Percentiles rank a stretch among this genome's conserved stretches.
Conservation (phyloP, 805 yeast genomes). For the Yarrowia sp. region DNA sequence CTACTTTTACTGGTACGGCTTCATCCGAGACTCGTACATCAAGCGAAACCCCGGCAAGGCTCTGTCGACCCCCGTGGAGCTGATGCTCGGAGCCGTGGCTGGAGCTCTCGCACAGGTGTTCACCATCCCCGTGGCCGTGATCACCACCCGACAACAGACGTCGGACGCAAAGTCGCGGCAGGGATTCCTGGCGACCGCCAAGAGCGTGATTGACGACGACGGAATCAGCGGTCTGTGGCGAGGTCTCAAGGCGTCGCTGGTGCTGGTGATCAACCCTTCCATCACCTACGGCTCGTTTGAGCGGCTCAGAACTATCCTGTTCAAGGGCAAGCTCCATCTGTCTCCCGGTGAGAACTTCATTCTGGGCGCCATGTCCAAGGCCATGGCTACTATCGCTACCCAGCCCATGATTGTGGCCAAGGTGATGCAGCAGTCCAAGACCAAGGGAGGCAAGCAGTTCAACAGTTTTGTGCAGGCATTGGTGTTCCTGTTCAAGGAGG, state of each 20-base stretch:
- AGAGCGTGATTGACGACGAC: conserved; percentile 64
- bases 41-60: conserved; percentile 49
- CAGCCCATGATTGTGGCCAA: conserved; percentile 87
- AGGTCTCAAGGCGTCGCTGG: conserved; percentile 80
- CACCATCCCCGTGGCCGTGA: conserved; percentile 80
- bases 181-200: conserved; percentile 54
- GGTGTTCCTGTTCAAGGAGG: conserved; percentile 64
- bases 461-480: conserved; percentile 69
- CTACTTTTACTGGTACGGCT: conserved; percentile 86
- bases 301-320: conserved; percentile 63
- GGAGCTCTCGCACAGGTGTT: conserved; percentile 82
- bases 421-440: conserved; percentile 70
- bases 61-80: conserved; percentile 68
- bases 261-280: conserved; percentile 81
- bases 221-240: conserved; percentile 80
- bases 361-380: conserved; percentile 80
- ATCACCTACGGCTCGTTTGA: conserved; percentile 85
- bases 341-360: conserved; percentile 70
- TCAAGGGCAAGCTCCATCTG: conserved; percentile 53
- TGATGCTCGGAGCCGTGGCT: conserved; percentile 76
- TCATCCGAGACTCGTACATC: conserved; percentile 65
- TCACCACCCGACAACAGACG: conserved; percentile 64
- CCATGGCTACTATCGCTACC: conserved; percentile 78
- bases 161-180: conserved; percentile 40
- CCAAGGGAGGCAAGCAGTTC: conserved; percentile 52